Evolutionary conservation across 83 land plant species (phyloP).

Genomic region (Isoetes engelmannii): DNA sequence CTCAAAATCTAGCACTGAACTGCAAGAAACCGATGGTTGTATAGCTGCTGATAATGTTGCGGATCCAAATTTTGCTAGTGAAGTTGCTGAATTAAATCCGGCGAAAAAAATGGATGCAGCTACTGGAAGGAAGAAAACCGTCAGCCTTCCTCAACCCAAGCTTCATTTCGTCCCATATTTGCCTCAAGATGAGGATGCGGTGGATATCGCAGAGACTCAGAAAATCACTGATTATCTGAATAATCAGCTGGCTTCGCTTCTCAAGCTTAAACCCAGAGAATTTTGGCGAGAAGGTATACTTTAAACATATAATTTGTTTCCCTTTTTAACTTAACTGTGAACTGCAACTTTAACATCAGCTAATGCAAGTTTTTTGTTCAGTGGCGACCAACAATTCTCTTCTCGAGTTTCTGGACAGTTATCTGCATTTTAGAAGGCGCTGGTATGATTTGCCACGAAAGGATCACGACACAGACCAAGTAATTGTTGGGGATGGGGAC

Average conservation of each 20-base stretch:
- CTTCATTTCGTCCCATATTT: slow-evolving; percentile 58
- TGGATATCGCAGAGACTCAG: slow-evolving; percentile 77
- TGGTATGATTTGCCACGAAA: slow-evolving; percentile 76
- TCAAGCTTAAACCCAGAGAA: slow-evolving; percentile 42
- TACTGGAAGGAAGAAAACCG: too few species aligned
- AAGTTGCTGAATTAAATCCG: too few species aligned
- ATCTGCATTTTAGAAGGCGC: slow-evolving; percentile 70
- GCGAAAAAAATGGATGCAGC: too few species aligned
- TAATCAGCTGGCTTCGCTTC: slow-evolving; percentile 49
- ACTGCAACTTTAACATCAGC: neutral
- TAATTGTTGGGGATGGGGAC: slow-evolving; percentile 75
- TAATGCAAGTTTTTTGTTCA: slow-evolving; percentile 20
- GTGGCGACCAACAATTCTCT: slow-evolving; percentile 67
- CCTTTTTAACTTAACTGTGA: neutral
- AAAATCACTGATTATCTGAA: slow-evolving; percentile 66
- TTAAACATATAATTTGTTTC: neutral
- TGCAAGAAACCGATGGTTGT: too few species aligned
- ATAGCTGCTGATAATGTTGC: too few species aligned
- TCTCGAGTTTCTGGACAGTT: slow-evolving; percentile 78
- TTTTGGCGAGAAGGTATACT: slow-evolving; percentile 76
- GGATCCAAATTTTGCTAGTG: too few species aligned
- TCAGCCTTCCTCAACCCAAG: too few species aligned
- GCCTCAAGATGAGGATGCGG: slow-evolving; percentile 85
- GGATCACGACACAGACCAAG: slow-evolving; percentile 47
- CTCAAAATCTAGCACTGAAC: too few species aligned